A percentile compares a stretch with the other conserved stretches of the same genome.
These are phyloP conservation scores for Lanmaoa pseudosensibilis DNA, from an alignment of 768 basidiomycete species.

Conservation along the genomic window DNA sequence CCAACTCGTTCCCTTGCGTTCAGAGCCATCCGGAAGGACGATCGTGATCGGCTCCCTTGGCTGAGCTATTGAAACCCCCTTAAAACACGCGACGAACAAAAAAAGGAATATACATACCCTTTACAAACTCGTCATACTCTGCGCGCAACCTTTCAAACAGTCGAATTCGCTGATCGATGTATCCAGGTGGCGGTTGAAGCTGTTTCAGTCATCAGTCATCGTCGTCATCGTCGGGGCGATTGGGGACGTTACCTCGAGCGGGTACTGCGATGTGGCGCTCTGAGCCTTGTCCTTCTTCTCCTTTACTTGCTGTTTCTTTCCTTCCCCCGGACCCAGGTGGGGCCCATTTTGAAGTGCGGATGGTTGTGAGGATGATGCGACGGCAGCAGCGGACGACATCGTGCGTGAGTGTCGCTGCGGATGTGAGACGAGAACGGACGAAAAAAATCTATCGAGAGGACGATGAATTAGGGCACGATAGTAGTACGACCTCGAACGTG, in stretches of 20 bases:
- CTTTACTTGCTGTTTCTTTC: conserved; percentile 43
- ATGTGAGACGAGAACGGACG: conserved; percentile 2
- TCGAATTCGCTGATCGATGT: conserved; percentile 86
- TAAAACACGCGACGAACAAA: neutral
- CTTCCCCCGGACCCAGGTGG: conserved; percentile 37
- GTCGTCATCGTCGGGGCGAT: neutral
- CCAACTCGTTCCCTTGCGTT: conserved; percentile 85
- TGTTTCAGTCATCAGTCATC: conserved; percentile 29
- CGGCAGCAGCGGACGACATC: conserved; percentile 48
- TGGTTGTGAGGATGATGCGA: conserved; percentile 56
- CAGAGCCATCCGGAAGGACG: conserved; percentile 83
- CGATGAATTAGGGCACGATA: conserved; percentile 25
- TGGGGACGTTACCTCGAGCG: conserved; percentile 56
- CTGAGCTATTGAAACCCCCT: conserved; percentile 46
- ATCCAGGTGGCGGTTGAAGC: conserved; percentile 82
- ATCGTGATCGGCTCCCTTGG: conserved; percentile 81
- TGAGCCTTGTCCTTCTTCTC: conserved; percentile 41
- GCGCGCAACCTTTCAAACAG: conserved; percentile 86
- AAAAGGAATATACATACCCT: conserved; percentile 46
- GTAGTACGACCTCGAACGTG: conserved; percentile 1
- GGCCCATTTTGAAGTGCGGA: conserved; percentile 45
- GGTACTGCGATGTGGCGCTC: conserved; percentile 43
- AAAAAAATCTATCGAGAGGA: conserved; percentile 6
- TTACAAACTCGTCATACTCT: conserved; percentile 78
- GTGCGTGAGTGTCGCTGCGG: conserved; percentile 15